Evolutionary conservation across 148 eudicot species (phyloP).

Genomic region (Rhododendron kiyosumense): DNA sequence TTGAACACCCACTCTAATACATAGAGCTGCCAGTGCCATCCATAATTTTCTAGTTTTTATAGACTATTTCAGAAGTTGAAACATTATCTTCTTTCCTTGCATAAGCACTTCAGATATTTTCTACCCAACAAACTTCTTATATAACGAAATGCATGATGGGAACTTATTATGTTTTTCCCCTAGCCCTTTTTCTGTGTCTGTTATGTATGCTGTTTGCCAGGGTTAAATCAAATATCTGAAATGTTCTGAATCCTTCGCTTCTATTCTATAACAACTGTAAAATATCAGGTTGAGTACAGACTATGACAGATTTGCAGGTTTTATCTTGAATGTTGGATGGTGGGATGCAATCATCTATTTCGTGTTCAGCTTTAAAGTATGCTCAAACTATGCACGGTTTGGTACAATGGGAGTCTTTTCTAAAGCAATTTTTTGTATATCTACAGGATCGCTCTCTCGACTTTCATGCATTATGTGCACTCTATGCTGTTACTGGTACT

Average conservation of each 20-base stretch:
- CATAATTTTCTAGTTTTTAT: background rate
- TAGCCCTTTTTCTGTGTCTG: background rate
- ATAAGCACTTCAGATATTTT: background rate
- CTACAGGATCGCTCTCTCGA: constrained; percentile 92
- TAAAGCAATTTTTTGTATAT: constrained; percentile 20
- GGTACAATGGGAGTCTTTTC: constrained; percentile 1
- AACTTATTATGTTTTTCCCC: background rate
- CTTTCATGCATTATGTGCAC: constrained; percentile 80
- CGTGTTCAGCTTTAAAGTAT: background rate
- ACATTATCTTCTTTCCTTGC: background rate
- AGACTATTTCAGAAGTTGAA: background rate
- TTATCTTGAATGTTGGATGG: background rate
- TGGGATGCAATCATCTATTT: background rate
- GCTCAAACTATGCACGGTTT: background rate
- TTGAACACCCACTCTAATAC: too few relatives aligned
- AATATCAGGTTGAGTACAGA: background rate
- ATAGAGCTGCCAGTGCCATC: background rate
- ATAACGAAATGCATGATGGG: background rate
- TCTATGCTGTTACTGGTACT: constrained; percentile 88
- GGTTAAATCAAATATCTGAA: background rate
- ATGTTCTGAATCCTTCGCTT: background rate
- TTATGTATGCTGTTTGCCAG: background rate
- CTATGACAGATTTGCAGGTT: background rate
- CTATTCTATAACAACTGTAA: background rate
- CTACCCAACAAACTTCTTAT: background rate